Evolutionary conservation across 2,329 filamentous ascomycete species (phyloP).

Genomic region (Sordariomycetes sp.): DNA sequence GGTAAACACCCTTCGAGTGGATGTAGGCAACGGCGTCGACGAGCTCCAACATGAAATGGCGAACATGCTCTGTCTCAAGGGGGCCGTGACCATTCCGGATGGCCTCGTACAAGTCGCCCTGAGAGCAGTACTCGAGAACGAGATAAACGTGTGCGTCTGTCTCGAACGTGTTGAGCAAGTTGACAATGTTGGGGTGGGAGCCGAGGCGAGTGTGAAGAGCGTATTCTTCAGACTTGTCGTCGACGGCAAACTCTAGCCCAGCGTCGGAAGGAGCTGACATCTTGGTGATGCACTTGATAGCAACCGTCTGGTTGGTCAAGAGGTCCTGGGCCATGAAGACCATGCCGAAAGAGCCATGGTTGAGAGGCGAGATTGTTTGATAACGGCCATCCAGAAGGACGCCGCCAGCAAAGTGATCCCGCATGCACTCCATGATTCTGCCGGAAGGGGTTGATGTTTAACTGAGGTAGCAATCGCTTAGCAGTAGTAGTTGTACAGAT

Average conservation of each 20-base stretch:
- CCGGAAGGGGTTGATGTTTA: slow-evolving; percentile 8
- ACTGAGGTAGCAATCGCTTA: slow-evolving; percentile 7
- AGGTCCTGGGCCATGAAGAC: slow-evolving; percentile 87
- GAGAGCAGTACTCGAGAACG: slow-evolving; percentile 89
- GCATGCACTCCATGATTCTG: slow-evolving; percentile 69
- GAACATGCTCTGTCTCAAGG: slow-evolving; percentile 90
- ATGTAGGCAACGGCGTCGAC: slow-evolving; percentile 84
- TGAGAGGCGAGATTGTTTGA: slow-evolving; percentile 84
- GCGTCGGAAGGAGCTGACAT: slow-evolving; percentile 51
- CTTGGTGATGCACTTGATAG: slow-evolving; percentile 96
- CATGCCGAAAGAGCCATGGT: slow-evolving; percentile 98
- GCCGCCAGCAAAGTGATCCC: slow-evolving; percentile 70
- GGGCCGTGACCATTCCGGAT: slow-evolving; percentile 85
- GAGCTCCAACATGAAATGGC: slow-evolving; percentile 93
- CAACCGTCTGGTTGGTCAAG: slow-evolving; percentile 68
- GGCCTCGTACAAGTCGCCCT: slow-evolving; percentile 94
- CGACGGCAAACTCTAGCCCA: slow-evolving; percentile 59
- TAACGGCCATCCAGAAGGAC: slow-evolving; percentile 83
- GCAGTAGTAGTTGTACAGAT: slow-evolving; percentile 8
- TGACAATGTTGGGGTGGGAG: slow-evolving; percentile 85
- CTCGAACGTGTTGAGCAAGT: slow-evolving; percentile 83
- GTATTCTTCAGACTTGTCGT: slow-evolving; percentile 76
- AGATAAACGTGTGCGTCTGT: slow-evolving; percentile 84
- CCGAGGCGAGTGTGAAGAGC: slow-evolving; percentile 72
- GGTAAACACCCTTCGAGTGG: slow-evolving; percentile 84